These are phyloP conservation scores for Tephrocybe sp. DNA, from an alignment of 768 basidiomycete species.

Conservation along the genomic window DNA sequence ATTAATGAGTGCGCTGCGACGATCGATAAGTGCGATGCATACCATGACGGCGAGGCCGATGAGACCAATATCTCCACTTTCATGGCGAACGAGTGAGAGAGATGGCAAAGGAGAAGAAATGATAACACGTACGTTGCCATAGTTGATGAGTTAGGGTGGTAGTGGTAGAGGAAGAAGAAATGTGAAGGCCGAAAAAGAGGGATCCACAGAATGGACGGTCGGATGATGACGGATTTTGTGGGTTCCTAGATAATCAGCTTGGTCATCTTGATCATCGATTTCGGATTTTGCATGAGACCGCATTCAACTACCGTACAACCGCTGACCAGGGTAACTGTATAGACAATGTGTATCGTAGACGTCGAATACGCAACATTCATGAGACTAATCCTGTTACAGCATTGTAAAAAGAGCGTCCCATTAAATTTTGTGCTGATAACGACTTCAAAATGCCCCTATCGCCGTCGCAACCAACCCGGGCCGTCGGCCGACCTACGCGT, in stretches of 20 bases:
- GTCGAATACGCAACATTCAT: neutral
- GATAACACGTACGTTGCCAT: constrained; percentile 37
- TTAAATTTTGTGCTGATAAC: too few relatives aligned
- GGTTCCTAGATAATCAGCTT: constrained; percentile 21
- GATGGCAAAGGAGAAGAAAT: constrained; percentile 1
- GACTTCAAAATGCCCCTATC: neutral
- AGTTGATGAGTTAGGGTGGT: constrained; percentile 34
- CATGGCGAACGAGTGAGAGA: constrained; percentile 17
- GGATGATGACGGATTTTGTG: constrained; percentile 21
- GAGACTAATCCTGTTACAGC: neutral
- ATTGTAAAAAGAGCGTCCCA: neutral
- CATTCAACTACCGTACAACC: neutral
- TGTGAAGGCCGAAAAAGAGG: constrained; percentile 27
- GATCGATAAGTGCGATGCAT: constrained; percentile 22
- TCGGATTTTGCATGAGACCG: constrained; percentile 12
- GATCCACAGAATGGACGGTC: constrained; percentile 22
- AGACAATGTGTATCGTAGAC: neutral
- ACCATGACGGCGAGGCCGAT: constrained; percentile 99
- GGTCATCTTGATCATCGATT: constrained; percentile 23
- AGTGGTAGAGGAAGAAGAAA: constrained; percentile 31
- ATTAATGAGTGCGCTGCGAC: constrained; percentile 16
- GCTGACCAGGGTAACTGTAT: constrained; percentile 9
- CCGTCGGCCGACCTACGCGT: constrained; percentile 3
- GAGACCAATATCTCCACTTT: constrained; percentile 96
- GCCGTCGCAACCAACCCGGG: neutral